Conservation (phyloP, 371 early-diverging fungal species). For the Sporodiniella umbellata region DNA sequence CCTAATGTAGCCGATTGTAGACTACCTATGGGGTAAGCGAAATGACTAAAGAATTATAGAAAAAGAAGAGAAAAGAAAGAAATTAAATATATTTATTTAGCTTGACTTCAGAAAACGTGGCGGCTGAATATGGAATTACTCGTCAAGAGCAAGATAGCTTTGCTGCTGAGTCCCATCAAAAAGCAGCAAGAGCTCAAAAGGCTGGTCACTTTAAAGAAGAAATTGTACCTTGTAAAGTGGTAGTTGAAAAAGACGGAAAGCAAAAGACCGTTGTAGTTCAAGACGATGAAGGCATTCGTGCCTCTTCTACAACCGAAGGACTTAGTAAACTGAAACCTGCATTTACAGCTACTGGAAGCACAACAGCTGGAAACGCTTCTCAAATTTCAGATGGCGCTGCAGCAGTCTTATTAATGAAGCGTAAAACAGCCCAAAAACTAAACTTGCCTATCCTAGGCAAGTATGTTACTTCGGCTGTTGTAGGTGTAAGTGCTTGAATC, state of each 20-base stretch:
- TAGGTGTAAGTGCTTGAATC: slow-evolving; percentile 75
- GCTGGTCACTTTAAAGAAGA: slow-evolving; percentile 90
- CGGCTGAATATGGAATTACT: slow-evolving; percentile 75
- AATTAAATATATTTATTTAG: slow-evolving; percentile 14
- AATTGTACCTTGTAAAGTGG: slow-evolving; percentile 87
- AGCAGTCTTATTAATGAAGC: slow-evolving; percentile 93
- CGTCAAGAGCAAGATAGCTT: slow-evolving; percentile 90
- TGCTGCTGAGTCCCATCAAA: slow-evolving; percentile 75
- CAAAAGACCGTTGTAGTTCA: slow-evolving; percentile 55
- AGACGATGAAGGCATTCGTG: slow-evolving; percentile 95
- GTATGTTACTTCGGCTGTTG: slow-evolving; percentile 86
- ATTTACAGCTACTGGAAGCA: slow-evolving; percentile 75
- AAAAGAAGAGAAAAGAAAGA: background rate
- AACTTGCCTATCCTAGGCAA: slow-evolving; percentile 87
- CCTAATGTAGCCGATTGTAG: slow-evolving; percentile 77
- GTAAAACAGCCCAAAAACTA: slow-evolving; percentile 82
- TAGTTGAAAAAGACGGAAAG: slow-evolving; percentile 72
- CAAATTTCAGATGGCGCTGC: slow-evolving; percentile 99
- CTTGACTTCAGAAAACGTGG: slow-evolving; percentile 96
- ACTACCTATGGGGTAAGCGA: slow-evolving; percentile 84
- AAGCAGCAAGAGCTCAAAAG: slow-evolving; percentile 88
- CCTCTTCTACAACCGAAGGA: slow-evolving; percentile 69
- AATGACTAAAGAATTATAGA: too few relatives aligned
- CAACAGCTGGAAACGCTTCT: slow-evolving; percentile 97
- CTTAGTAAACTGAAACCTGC: slow-evolving; percentile 90